These are phyloP conservation scores for Naegleria gruberi DNA, from an alignment of 208 protist genomes.

Conservation along the genomic window DNA sequence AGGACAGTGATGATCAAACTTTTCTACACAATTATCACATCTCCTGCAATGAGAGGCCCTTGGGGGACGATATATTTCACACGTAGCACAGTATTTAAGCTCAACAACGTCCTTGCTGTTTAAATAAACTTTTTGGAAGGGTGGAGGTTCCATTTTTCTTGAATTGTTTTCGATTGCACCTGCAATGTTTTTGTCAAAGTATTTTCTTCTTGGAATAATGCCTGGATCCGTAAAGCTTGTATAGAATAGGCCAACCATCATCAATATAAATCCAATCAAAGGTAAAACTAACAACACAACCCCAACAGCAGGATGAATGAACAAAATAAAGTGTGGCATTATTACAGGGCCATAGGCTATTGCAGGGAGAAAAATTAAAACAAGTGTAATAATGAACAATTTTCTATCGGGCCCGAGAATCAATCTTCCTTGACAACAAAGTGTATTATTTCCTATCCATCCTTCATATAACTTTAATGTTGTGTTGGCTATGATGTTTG, in stretches of 20 bases:
- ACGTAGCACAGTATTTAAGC: background rate
- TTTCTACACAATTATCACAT: background rate
- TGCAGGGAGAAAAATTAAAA: background rate
- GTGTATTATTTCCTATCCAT: background rate
- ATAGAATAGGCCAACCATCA: background rate
- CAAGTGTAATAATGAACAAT: background rate
- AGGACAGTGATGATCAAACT: background rate
- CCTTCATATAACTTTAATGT: background rate
- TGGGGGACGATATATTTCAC: background rate
- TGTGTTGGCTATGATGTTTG: background rate
- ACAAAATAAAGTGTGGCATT: background rate
- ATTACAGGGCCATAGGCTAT: background rate
- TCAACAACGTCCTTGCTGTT: background rate
- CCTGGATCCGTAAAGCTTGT: background rate
- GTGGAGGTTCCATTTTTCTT: background rate
- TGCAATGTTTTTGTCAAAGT: background rate
- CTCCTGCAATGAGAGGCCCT: background rate
- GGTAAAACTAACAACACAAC: background rate
- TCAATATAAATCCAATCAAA: background rate
- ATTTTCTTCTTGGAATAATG: background rate
- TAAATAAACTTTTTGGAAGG: background rate
- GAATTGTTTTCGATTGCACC: background rate
- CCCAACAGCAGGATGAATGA: background rate
- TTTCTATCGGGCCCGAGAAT: background rate
- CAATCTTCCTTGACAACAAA: background rate